These are phyloP conservation scores for Hortaea werneckii DNA, from an alignment of 2,329 filamentous ascomycete species.

Conservation along the genomic window DNA sequence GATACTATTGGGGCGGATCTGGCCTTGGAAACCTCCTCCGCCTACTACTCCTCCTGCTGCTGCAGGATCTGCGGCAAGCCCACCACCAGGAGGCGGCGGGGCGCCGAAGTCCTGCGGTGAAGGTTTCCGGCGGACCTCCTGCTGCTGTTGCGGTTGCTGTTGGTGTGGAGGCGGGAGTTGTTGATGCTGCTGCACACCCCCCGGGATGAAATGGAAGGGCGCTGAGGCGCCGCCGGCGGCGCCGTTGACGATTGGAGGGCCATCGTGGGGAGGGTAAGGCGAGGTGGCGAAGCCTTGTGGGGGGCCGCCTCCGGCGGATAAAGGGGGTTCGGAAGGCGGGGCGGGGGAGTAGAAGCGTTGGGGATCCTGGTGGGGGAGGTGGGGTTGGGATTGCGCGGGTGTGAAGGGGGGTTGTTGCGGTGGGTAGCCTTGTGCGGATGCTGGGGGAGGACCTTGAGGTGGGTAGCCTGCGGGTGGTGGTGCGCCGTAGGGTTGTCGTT, in stretches of 20 bases:
- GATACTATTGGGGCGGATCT: constrained; percentile 29
- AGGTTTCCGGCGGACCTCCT: constrained; percentile 19
- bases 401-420: constrained; percentile 22
- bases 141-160: constrained; percentile 1
- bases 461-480: constrained; percentile 17
- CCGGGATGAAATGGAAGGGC: too few relatives aligned
- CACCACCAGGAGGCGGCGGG: constrained; percentile 23
- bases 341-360: constrained; percentile 2
- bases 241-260: too few relatives aligned
- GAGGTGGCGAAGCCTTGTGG: constrained; percentile 28
- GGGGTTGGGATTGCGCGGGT: constrained; percentile 28
- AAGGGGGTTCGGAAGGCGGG: constrained; percentile 11
- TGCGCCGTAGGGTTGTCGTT: constrained; percentile 34
- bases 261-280: too few relatives aligned
- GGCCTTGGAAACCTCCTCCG: constrained; percentile 20
- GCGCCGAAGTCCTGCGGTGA: constrained; percentile 15
- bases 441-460: constrained; percentile 18
- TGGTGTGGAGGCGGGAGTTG: constrained; percentile 11
- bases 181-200: constrained; percentile 11
- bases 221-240: too few relatives aligned
- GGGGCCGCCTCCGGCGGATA: constrained; percentile 6
- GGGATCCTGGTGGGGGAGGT: constrained; percentile 24
- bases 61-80: constrained; percentile 20
- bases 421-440: constrained; percentile 15
- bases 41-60: background rate